Base-by-base conservation (phyloP, 192 early-diverging fungal genomes). In the Coemansia sp. region DNA sequence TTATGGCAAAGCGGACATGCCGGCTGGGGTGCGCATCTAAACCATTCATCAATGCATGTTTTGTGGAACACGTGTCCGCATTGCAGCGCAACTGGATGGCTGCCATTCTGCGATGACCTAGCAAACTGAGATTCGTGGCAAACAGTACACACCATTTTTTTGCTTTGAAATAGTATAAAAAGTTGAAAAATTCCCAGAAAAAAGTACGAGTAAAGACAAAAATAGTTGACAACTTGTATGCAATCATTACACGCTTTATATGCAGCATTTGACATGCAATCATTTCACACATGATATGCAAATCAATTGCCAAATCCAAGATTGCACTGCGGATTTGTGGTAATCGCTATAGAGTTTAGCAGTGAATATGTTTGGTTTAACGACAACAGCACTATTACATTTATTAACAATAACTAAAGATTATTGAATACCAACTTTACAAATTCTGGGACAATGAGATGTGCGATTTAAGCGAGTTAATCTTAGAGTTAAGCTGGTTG, bases 11-110 rank as follows among this genome's bases (percentile, higher is more conserved):
- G 12, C 4, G 65, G 71, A 15, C 71, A 73, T 2, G 10, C 5
- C 14, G 22, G 14, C 11, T 39, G 35, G 2, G 6, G 11, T 0
- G 35, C 14, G 17, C 41, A 12, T 3, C 37, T 12, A 17, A 67
- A 67, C 60, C 65, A 67, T 2, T 24, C 57, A 14, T 47, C 15
- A 2, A 67, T 67, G 21, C 72, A 73, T 7, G 49, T 7, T 12
- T 50, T 57, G 51, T 73, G 65, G 51, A 63, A 67, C 4, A 55
- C 57, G 23, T 73, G 72, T 1, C 72, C 72, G 17, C 71, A 73
- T 7, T 41, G 38, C 27, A 73, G 35, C 1, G 58, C 52, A 17
- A 37, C 64, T 4, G 71, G 71, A 4, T 23, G 37, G 2, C 52
- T 27, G 4, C 7, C 14, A 12, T 37, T 6, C 21, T n/a, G 55